phyloP scores from a whole-genome alignment of 495 filamentous ascomycete species.

The Aspergillus hancockii region DNA sequence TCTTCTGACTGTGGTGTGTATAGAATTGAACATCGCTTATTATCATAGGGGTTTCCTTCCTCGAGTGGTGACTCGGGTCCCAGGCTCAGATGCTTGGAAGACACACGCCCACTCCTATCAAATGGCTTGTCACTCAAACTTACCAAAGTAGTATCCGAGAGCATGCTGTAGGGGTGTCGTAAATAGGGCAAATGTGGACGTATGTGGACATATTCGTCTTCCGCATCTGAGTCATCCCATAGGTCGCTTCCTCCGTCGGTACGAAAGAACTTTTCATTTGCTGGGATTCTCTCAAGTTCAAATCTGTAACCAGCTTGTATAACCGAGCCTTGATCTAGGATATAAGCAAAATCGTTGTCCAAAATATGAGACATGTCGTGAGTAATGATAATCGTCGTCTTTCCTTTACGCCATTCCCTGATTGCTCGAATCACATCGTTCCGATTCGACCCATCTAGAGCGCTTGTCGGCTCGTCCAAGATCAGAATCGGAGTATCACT shows the following conservation, averaged over 20 bases:
- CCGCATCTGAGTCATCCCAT: not conserved
- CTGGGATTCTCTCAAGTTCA: constrained; percentile 36
- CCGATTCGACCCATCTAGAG: constrained; percentile 74
- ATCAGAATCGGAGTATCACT: constrained; percentile 80
- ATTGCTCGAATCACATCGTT: constrained; percentile 69
- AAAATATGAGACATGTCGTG: constrained; percentile 84
- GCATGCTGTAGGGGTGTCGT: not conserved
- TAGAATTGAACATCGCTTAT: not conserved
- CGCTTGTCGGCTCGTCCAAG: constrained; percentile 82
- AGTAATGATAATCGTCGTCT: constrained; percentile 85
- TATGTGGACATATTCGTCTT: constrained; percentile 2
- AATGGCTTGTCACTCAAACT: not conserved
- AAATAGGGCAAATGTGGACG: not conserved
- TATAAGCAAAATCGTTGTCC: constrained; percentile 74
- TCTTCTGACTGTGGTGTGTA: not conserved
- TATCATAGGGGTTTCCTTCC: not conserved
- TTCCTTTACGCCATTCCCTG: constrained; percentile 65
- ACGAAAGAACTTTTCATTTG: constrained; percentile 7
- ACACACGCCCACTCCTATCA: not conserved
- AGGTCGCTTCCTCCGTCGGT: not conserved
- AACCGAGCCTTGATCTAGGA: constrained; percentile 71
- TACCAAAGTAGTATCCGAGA: not conserved
- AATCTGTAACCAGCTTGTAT: constrained; percentile 66
- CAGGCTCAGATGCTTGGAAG: not conserved
- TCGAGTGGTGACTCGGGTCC: not conserved